phyloP scores from a whole-genome alignment of 306 rosid genomes.

The Trichosanthes truncata region DNA sequence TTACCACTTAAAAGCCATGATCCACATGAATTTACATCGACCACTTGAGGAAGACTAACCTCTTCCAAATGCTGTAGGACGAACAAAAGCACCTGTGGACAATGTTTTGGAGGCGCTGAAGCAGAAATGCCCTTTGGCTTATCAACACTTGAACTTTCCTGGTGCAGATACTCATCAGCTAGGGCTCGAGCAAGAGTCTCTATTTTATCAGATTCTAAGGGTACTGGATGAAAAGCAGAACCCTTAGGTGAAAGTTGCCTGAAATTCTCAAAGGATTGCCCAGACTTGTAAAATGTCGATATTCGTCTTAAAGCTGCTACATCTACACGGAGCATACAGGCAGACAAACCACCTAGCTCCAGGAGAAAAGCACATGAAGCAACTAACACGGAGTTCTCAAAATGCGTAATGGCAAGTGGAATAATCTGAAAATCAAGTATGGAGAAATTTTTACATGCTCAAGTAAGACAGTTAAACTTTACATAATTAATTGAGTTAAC shows the following conservation, averaged over 20 bases:
- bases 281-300: conserved; percentile 57
- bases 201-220: conserved; percentile 53
- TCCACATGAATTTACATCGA: conserved; percentile 73
- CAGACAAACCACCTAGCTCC: conserved; percentile 87
- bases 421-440: conserved; percentile 51
- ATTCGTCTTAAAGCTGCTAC: conserved; percentile 75
- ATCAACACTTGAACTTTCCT: conserved; percentile 30
- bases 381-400: conserved; percentile 75
- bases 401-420: conserved; percentile 77
- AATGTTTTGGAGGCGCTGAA: conserved; percentile 27
- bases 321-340: conserved; percentile 66
- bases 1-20: conserved; percentile 71
- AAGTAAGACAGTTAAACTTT: conserved; percentile 8
- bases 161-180: conserved; percentile 74
- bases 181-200: conserved; percentile 82
- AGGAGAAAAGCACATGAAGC: conserved; percentile 85
- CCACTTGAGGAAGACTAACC: conserved; percentile 55
- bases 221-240: conserved; percentile 57
- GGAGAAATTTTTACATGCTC: conserved; percentile 5
- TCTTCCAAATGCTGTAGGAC: conserved; percentile 75
- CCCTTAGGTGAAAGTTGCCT: conserved; percentile 52
- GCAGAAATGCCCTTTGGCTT: conserved; percentile 29
- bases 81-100: conserved; percentile 60
- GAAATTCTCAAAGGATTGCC: conserved; percentile 44
- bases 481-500: background rate